phyloP scores from a whole-genome alignment of 2,329 filamentous ascomycete species.

The Taxawa tesnikishii region DNA sequence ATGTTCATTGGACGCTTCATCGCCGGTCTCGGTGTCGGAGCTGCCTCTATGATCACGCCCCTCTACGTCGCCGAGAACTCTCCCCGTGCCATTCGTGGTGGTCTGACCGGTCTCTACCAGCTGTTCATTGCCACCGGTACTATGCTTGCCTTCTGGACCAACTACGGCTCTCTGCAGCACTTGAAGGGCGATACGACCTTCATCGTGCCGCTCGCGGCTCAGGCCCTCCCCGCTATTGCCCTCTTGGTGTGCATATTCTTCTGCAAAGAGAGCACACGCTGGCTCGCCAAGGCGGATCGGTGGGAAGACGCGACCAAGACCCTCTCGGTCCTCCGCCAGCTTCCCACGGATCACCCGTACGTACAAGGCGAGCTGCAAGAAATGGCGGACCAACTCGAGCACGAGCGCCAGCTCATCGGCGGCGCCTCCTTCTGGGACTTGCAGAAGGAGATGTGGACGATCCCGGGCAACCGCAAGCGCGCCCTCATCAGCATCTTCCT shows the following conservation, averaged over 20 bases:
- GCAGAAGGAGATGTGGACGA: slow-evolving; percentile 55
- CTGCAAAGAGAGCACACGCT: slow-evolving; percentile 52
- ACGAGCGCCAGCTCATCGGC: slow-evolving; percentile 57
- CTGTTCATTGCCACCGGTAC: slow-evolving; percentile 42
- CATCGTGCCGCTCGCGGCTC: slow-evolving; percentile 51
- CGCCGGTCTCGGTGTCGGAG: slow-evolving; percentile 39
- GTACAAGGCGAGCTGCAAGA: slow-evolving; percentile 41
- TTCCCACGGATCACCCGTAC: slow-evolving; percentile 48
- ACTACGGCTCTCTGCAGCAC: slow-evolving; percentile 38
- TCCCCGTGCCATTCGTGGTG: slow-evolving; percentile 46
- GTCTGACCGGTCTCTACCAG: slow-evolving; percentile 48
- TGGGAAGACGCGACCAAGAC: slow-evolving; percentile 52
- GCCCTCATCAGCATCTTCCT: slow-evolving; percentile 51
- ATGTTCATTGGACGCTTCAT: slow-evolving; percentile 57
- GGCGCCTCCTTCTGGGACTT: slow-evolving; percentile 51
- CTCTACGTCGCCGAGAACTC: slow-evolving; percentile 48
- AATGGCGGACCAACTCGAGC: slow-evolving; percentile 55
- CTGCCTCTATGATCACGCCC: slow-evolving; percentile 45
- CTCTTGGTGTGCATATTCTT: slow-evolving; percentile 49
- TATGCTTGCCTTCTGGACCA: slow-evolving; percentile 43
- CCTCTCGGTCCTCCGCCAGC: slow-evolving; percentile 44
- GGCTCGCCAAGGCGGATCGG: slow-evolving; percentile 54
- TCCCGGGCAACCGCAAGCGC: slow-evolving; percentile 51
- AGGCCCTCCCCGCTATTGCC: slow-evolving; percentile 50
- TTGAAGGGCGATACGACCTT: slow-evolving; percentile 38